Base-by-base conservation (phyloP, 148 eudicot genomes). In the Heliamphora exappendiculata region DNA sequence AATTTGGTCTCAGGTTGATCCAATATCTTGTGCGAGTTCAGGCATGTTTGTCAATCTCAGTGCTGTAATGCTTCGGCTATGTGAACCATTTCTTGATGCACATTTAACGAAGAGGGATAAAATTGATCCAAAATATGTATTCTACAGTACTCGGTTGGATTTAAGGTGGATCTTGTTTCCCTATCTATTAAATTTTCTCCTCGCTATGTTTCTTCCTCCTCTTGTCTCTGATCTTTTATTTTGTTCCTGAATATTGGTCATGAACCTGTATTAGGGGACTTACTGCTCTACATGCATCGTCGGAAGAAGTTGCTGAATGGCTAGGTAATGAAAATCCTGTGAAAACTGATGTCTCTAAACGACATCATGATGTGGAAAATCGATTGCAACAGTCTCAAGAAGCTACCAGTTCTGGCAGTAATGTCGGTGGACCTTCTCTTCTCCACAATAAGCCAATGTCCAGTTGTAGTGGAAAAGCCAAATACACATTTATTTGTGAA, bases 11-110 rank as follows among this genome's bases (percentile, higher is more conserved):
- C 89, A 95, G 99, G 96, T 92, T 85, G 99, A 95, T 87, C 94
- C 90, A 58, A 67, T 93, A 81, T 84, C 94, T 20, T 91, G 94
- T 86, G 99, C 99, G 63, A 95, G 97, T 88, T 89, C 99, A 29
- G 97, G 99, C 76, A 95, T 89, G 94, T 95, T 95, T 88, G 96
- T 95, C 51, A 95, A 89, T 80, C 94, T 95, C 70, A 95, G 99
- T 83, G 94, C 91, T 66, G 96, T 92, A 37, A 91, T 95, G 96
- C 94, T 95, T 62, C 90, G 87, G 78, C 89, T 95, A 11, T 91
- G 97, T 81, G 97, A 95, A 81, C 99, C 99, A 68, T 95, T 95
- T 72, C 80, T 95, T 69, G 99, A 95, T 86, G 93, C 89, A 67
- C 88, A 84, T 82, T 83, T 91, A 72, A 74, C 90, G 20, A 95